These are phyloP conservation scores for Curvularia sp. DNA, from an alignment of 2,329 filamentous ascomycete genomes.

Conservation along the genomic window DNA sequence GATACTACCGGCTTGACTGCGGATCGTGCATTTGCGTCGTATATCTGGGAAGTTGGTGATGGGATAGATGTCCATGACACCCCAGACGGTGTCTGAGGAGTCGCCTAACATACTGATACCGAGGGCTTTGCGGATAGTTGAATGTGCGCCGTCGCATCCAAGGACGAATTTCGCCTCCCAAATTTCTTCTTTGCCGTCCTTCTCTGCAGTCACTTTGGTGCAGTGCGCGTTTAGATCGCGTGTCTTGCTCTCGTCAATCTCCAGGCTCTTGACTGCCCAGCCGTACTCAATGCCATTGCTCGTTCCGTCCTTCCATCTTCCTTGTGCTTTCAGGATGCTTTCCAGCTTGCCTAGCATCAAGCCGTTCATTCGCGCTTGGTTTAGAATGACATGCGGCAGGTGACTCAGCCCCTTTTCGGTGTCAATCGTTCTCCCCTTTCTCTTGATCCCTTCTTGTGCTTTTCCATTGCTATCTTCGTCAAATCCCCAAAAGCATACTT, in stretches of 20 bases:
- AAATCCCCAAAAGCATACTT: constrained; percentile 61
- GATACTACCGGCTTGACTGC: constrained; percentile 55
- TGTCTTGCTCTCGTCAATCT: constrained; percentile 56
- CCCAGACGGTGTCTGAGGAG: constrained; percentile 64
- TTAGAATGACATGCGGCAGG: constrained; percentile 72
- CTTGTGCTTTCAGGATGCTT: constrained; percentile 36
- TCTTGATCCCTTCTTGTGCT: constrained; percentile 50
- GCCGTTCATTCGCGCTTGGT: constrained; percentile 73
- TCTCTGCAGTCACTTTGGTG: constrained; percentile 44
- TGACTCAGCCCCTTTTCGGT: constrained; percentile 66
- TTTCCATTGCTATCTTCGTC: constrained; percentile 34
- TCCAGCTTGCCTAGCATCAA: constrained; percentile 63
- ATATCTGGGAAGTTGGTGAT: constrained; percentile 60
- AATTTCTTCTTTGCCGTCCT: constrained; percentile 36
- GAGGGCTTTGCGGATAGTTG: constrained; percentile 58
- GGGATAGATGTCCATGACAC: constrained; percentile 62
- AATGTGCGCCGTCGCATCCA: constrained; percentile 62
- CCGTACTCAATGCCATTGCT: constrained; percentile 62
- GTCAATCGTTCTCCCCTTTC: constrained; percentile 58
- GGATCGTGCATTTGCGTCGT: constrained; percentile 58
- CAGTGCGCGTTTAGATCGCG: constrained; percentile 41
- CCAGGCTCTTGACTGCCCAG: constrained; percentile 58
- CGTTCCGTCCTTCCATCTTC: constrained; percentile 32
- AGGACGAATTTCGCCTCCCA: constrained; percentile 51
- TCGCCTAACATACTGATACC: constrained; percentile 67